These are phyloP conservation scores for Medicago ruthenica DNA, from an alignment of 306 rosid genomes.

Conservation along the genomic window DNA sequence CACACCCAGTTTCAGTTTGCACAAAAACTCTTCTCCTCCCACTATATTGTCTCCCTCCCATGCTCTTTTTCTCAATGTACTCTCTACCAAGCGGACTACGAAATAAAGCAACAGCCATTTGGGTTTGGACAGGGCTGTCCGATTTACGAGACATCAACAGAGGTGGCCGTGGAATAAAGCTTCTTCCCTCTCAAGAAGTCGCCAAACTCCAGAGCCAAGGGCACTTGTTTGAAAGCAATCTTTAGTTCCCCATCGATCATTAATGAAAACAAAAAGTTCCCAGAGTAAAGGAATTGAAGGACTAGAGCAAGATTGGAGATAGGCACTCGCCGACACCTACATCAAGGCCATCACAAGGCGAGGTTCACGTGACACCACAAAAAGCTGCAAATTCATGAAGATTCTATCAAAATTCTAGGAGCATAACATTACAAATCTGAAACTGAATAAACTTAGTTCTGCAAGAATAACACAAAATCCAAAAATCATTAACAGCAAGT, in stretches of 20 bases:
- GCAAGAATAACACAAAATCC: neutral
- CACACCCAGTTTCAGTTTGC: constrained; percentile 93
- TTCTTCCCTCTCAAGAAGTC: constrained; percentile 39
- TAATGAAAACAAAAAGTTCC: constrained; percentile 38
- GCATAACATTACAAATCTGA: neutral
- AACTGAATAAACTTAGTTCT: neutral
- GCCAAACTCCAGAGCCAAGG: constrained; percentile 55
- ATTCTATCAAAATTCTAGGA: constrained; percentile 8
- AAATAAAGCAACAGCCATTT: constrained; percentile 82
- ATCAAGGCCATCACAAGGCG: constrained; percentile 49
- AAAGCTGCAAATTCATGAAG: constrained; percentile 52
- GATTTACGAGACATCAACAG: constrained; percentile 74
- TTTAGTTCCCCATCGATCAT: constrained; percentile 60
- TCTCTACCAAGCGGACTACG: constrained; percentile 69
- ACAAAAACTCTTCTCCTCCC: constrained; percentile 87
- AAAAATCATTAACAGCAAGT: neutral
- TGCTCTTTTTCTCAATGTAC: constrained; percentile 57
- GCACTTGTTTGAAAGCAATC: constrained; percentile 35
- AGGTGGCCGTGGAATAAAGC: constrained; percentile 56
- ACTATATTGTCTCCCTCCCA: constrained; percentile 50
- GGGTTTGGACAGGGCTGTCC: constrained; percentile 96
- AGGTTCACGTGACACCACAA: constrained; percentile 3
- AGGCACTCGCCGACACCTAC: constrained; percentile 30
- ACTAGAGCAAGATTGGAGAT: constrained; percentile 1
- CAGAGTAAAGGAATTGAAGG: constrained; percentile 1